Evolutionary conservation across 371 early-diverging fungal genomes (phyloP).

Genomic region (Aphelidium insulamus): DNA sequence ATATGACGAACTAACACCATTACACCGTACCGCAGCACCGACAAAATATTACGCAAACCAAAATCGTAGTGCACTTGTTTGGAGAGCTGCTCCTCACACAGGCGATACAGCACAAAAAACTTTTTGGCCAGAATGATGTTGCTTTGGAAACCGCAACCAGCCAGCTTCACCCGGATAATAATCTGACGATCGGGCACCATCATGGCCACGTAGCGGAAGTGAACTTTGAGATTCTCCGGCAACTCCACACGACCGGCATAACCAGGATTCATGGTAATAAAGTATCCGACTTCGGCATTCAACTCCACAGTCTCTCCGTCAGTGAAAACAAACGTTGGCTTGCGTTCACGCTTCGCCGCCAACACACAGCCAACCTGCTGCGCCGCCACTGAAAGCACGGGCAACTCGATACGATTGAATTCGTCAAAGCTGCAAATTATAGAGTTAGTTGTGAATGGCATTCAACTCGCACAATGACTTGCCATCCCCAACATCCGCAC

Average conservation of each 20-base stretch:
- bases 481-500: constrained; percentile 29
- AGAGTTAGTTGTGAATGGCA: no score
- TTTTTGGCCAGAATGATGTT: constrained; percentile 30
- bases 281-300: constrained; percentile 37
- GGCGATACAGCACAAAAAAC: constrained; percentile 31
- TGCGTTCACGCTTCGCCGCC: constrained; percentile 26
- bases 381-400: constrained; percentile 38
- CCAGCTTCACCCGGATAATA: constrained; percentile 34
- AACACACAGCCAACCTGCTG: constrained; percentile 36
- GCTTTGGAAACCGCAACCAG: constrained; percentile 34
- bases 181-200: constrained; percentile 41
- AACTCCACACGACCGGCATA: constrained; percentile 34
- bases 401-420: constrained; percentile 38
- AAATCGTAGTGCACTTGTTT: constrained; percentile 45
- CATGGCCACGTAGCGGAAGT: constrained; percentile 41
- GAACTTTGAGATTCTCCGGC: constrained; percentile 34
- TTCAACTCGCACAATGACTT: no score
- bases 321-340: constrained; percentile 26
- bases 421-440: constrained; percentile 52
- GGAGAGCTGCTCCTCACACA: constrained; percentile 32
- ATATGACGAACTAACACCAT: no score
- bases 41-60: constrained; percentile 34
- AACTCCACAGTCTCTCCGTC: constrained; percentile 34
- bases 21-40: constrained; percentile 32
- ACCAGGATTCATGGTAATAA: constrained; percentile 46